Evolutionary conservation across 208 protist genomes (phyloP).

Genomic region (Endotrypanum monterogeii): DNA sequence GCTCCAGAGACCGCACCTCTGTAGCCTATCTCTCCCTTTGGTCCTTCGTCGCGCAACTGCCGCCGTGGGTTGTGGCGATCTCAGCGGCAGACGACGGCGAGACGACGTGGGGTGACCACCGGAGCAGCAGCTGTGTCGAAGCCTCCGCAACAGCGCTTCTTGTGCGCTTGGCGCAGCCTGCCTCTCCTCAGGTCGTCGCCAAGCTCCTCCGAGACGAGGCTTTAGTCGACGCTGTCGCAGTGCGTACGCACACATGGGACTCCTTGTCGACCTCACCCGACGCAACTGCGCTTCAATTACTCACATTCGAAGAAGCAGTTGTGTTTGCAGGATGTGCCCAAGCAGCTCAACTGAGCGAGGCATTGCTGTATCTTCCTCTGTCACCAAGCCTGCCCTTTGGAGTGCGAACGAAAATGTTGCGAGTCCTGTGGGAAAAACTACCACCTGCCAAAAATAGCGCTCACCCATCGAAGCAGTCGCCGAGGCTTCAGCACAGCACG

Average conservation of each 20-base stretch:
- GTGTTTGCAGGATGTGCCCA: conserved; percentile 44
- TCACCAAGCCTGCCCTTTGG: conserved; percentile 14
- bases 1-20: background rate
- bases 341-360: conserved; percentile 25
- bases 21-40: conserved; percentile 30
- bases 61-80: conserved; percentile 27
- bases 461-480: background rate
- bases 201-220: conserved; percentile 24
- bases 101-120: background rate
- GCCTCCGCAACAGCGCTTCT: conserved; percentile 26
- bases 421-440: conserved; percentile 29
- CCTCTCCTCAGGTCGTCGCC: conserved; percentile 15
- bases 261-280: background rate
- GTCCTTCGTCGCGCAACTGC: conserved; percentile 33
- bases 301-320: conserved; percentile 31
- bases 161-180: conserved; percentile 24
- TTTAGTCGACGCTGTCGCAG: conserved; percentile 20
- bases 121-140: conserved; percentile 19
- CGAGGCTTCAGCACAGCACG: background rate
- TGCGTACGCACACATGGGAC: conserved; percentile 14
- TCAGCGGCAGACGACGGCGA: conserved; percentile 15
- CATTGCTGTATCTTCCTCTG: conserved; percentile 50
- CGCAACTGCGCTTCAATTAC: background rate
- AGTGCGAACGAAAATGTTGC: conserved; percentile 22
- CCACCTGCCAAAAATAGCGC: conserved; percentile 5